Evolutionary conservation across 306 rosid species (phyloP).

Genomic region (Albizia julibrissin): DNA sequence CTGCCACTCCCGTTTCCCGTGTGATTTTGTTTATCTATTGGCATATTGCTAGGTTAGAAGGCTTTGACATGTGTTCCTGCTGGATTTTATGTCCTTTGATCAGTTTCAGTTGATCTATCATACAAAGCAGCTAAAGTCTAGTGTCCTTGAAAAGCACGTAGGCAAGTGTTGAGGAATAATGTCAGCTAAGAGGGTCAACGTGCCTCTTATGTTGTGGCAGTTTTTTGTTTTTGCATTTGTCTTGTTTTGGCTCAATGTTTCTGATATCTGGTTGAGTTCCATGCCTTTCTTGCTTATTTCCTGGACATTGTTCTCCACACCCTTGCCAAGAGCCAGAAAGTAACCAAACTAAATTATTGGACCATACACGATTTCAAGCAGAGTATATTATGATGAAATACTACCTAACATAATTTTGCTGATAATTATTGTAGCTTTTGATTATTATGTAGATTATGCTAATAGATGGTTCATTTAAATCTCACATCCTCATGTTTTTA

Average conservation of each 20-base stretch:
- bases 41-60: not conserved
- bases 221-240: not conserved
- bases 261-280: not conserved
- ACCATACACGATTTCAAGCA: no score
- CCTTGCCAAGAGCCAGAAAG: not conserved
- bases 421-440: not conserved
- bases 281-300: not conserved
- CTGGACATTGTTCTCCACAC: not conserved
- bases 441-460: not conserved
- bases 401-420: not conserved
- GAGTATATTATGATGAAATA: not conserved
- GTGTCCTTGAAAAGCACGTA: not conserved
- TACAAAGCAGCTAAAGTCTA: not conserved
- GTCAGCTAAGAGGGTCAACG: not conserved
- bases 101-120: conserved; percentile 7
- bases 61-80: conserved; percentile 2
- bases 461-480: not conserved
- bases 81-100: conserved; percentile 5
- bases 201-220: not conserved
- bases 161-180: not conserved
- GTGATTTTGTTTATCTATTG: not conserved
- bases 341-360: not conserved
- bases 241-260: not conserved
- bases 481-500: not conserved
- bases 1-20: not conserved